Evolutionary conservation across 1,284 basidiomycete genomes (phyloP).

Genomic region (Tilletia horrida): DNA sequence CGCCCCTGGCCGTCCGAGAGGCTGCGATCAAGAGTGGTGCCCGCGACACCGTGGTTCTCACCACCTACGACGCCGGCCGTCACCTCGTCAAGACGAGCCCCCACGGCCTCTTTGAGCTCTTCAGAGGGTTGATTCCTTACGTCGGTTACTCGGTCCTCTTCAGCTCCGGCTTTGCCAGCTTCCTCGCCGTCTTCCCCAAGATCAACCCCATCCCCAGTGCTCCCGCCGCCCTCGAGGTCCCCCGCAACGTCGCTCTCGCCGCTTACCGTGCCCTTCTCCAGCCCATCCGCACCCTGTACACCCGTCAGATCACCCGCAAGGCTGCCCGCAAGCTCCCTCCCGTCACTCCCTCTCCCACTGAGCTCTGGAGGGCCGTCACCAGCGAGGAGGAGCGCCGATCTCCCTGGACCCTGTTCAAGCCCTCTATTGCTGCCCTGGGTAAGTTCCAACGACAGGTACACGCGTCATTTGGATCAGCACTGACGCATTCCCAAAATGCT

Average conservation of each 20-base stretch:
- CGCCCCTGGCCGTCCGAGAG: slow-evolving; percentile 8
- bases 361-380: slow-evolving; percentile 14
- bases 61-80: slow-evolving; percentile 14
- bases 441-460: background rate
- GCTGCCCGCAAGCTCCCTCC: slow-evolving; percentile 15
- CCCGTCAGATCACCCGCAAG: slow-evolving; percentile 17
- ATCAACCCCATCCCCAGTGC: slow-evolving; percentile 15
- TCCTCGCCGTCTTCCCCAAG: slow-evolving; percentile 13
- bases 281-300: slow-evolving; percentile 16
- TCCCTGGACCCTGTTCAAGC: slow-evolving; percentile 17
- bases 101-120: slow-evolving; percentile 14
- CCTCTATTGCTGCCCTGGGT: slow-evolving; percentile 11
- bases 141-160: slow-evolving; percentile 16
- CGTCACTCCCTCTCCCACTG: slow-evolving; percentile 1
- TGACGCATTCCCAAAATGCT: background rate
- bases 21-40: background rate
- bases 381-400: slow-evolving; percentile 15
- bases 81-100: slow-evolving; percentile 15
- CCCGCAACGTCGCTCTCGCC: slow-evolving; percentile 17
- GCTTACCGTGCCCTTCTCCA: slow-evolving; percentile 15
- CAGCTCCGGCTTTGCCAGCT: slow-evolving; percentile 9
- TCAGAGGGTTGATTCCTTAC: slow-evolving; percentile 18
- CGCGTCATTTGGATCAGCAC: background rate
- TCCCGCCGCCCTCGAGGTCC: slow-evolving; percentile 4
- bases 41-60: slow-evolving; percentile 13